Base-by-base conservation (phyloP, 2,329 filamentous ascomycete genomes). In the Tolypocladium amazonense region DNA sequence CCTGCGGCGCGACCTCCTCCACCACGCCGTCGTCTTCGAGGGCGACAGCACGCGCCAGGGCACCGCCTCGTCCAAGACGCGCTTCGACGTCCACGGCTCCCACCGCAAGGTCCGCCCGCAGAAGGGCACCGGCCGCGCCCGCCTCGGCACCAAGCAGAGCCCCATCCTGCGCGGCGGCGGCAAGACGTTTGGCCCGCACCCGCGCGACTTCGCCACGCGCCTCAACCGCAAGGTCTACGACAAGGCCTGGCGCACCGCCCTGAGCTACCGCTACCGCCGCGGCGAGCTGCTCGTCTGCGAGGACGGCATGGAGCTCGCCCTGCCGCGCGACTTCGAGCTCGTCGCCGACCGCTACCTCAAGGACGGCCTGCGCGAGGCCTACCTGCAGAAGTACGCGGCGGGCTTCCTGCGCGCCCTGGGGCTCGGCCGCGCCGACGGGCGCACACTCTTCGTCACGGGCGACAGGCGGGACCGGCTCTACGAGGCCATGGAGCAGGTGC, bases 221-320 rank as follows among this genome's bases (percentile, higher is more conserved):
- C 80, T 99, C 59, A 92, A 88, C 67, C 82, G 83, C 71, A 97
- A 97, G 78, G 85, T 96, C 56, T 99, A 99, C 77, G 92, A 97
- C 75, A 81, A 95, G 67, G 94, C 94, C 12, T 97, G 91, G 90
- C 86, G 94, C 71, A 97, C 89, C 52, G 94, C 94, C 14, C 81
- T 99, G 65, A 94, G 89, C 70, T 96, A 96, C 78, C 86, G 94
- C 62, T 97, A 94, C 76, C 82, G 88, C 65, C 85, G 87, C 65
- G 94, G 92, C 56, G 90, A 97, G 77, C 78, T 99, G 68, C 79
- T 97, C 65, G 85, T 99, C 50, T 87, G 94, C 68, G 87, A 93
- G 69, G 88, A 91, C 69, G 83, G 85, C 47, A 82, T 90, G 76
- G 86, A 92, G 64, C 83, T 96, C 61, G 71, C 74, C 14, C 68